phyloP scores from a whole-genome alignment of 768 basidiomycete genomes.

The Guyanaporus albipodus region DNA sequence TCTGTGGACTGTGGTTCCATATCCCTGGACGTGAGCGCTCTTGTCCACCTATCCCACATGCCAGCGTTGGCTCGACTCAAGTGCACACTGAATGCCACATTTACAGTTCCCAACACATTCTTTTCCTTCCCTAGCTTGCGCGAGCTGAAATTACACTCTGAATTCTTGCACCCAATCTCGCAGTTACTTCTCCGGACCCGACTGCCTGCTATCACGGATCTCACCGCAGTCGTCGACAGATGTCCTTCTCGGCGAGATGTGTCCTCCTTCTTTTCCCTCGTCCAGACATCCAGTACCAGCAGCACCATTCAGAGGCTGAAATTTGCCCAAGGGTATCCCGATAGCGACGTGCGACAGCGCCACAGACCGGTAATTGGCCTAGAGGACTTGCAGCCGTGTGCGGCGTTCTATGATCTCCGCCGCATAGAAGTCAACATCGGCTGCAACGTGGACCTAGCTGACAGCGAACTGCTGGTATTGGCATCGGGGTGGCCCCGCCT shows the following conservation, averaged over 20 bases:
- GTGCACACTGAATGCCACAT: background rate
- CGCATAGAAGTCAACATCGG: background rate
- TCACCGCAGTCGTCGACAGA: background rate
- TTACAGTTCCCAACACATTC: background rate
- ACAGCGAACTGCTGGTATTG: background rate
- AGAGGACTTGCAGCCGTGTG: background rate
- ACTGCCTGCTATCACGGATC: background rate
- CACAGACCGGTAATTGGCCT: background rate
- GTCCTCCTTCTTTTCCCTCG: background rate
- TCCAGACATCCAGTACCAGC: background rate
- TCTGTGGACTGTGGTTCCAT: background rate
- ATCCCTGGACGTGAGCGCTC: background rate
- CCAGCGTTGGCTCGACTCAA: background rate
- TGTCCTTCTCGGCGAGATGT: background rate
- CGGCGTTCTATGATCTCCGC: too few relatives aligned
- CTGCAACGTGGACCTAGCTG: background rate
- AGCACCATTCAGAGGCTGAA: background rate
- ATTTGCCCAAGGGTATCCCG: too few relatives aligned
- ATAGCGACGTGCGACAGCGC: too few relatives aligned
- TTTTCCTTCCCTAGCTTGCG: background rate
- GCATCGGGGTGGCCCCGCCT: background rate
- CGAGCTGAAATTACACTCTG: background rate
- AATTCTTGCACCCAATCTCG: background rate
- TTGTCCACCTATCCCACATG: background rate
- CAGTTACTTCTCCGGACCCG: background rate